These are phyloP conservation scores for Candida khao-thaluensis DNA, from an alignment of 805 yeast genomes.

Conservation along the genomic window DNA sequence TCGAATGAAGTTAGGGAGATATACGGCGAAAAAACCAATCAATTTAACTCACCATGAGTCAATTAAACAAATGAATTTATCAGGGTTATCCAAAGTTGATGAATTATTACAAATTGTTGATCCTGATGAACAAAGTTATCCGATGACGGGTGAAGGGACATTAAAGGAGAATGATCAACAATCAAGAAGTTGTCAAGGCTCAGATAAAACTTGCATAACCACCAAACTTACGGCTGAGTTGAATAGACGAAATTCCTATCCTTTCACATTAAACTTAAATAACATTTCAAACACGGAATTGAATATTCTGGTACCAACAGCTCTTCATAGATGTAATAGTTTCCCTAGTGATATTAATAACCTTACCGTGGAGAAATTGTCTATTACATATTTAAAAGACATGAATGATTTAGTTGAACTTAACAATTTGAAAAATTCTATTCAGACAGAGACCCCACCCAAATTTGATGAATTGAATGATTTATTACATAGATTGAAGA, in stretches of 20 bases:
- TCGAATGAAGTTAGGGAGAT: slow-evolving; percentile 31
- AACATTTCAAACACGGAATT: slow-evolving; percentile 12
- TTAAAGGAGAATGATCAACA: background rate
- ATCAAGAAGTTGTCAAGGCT: background rate
- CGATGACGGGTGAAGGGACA: background rate
- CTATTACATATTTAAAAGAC: slow-evolving; percentile 9
- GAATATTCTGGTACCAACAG: background rate
- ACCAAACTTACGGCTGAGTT: slow-evolving; percentile 11
- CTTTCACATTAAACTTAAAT: slow-evolving; percentile 19
- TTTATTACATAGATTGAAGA: slow-evolving; percentile 30
- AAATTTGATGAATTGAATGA: slow-evolving; percentile 28
- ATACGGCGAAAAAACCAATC: slow-evolving; percentile 9
- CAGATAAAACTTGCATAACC: background rate
- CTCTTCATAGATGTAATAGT: slow-evolving; percentile 10
- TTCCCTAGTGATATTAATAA: slow-evolving; percentile 1
- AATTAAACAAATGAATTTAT: slow-evolving; percentile 5
- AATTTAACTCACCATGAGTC: slow-evolving; percentile 6
- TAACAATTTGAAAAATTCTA: slow-evolving; percentile 17
- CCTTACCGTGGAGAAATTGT: slow-evolving; percentile 10
- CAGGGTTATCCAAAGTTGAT: slow-evolving; percentile 12
- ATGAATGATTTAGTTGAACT: slow-evolving; percentile 20
- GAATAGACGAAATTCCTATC: slow-evolving; percentile 38
- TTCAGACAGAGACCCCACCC: slow-evolving; percentile 16
- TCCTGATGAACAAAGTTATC: slow-evolving; percentile 1
- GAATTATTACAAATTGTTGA: slow-evolving; percentile 9